phyloP scores from a whole-genome alignment of 1,284 basidiomycete species.

The Rhodotorula sp. region DNA sequence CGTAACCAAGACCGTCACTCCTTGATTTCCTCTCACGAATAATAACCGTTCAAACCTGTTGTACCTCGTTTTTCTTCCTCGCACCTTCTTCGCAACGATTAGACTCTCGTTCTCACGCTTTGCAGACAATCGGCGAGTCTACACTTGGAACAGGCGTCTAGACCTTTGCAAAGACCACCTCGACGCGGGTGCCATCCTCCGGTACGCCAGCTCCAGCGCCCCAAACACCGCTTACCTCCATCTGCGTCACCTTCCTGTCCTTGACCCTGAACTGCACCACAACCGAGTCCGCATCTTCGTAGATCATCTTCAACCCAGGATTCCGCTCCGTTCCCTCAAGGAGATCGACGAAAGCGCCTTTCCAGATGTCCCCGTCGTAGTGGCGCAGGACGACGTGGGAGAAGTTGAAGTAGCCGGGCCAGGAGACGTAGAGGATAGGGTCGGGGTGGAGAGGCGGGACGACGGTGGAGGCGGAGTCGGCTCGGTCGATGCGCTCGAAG shows the following conservation, averaged over 20 bases:
- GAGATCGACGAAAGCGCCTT: not conserved
- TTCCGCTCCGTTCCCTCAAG: not conserved
- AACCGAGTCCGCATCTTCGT: not conserved
- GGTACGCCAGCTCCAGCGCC: not conserved
- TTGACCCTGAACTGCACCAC: not conserved
- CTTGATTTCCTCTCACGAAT: too few species aligned
- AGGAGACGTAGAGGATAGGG: not conserved
- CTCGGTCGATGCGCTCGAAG: not conserved
- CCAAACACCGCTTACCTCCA: conserved; percentile 8
- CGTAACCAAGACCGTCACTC: too few species aligned
- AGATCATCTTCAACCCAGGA: not conserved
- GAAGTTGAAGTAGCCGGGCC: not conserved
- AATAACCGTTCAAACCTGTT: too few species aligned
- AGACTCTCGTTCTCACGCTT: too few species aligned
- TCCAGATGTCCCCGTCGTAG: not conserved
- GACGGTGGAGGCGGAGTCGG: not conserved
- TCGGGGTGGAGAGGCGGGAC: not conserved
- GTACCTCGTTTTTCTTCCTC: too few species aligned
- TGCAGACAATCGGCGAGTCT: too few species aligned
- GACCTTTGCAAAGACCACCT: not conserved
- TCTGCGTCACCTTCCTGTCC: not conserved
- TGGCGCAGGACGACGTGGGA: not conserved
- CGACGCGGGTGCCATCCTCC: not conserved
- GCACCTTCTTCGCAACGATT: too few species aligned
- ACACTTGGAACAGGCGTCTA: too few species aligned